Evolutionary conservation across 768 basidiomycete species (phyloP).

Genomic region (Chalciporus piperatus): DNA sequence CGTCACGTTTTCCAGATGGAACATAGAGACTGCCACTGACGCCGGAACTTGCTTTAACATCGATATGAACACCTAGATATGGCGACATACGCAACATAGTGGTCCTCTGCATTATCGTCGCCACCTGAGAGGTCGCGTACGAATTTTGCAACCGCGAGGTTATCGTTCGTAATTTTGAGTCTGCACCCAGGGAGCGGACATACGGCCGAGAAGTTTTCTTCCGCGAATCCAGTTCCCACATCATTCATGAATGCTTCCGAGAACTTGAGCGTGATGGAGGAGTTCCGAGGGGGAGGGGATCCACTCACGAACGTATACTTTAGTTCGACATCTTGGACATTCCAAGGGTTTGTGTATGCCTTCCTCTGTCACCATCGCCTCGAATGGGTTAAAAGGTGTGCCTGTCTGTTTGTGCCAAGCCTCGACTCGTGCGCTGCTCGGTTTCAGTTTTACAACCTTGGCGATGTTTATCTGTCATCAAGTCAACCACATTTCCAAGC

Average conservation of each 20-base stretch:
- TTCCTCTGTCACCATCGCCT: constrained; percentile 25
- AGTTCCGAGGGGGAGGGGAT: neutral
- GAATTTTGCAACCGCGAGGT: constrained; percentile 42
- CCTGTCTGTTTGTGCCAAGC: constrained; percentile 26
- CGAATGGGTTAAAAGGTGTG: constrained; percentile 35
- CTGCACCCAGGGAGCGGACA: constrained; percentile 41
- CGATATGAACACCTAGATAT: neutral
- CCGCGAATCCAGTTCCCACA: constrained; percentile 47
- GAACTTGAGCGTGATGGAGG: neutral
- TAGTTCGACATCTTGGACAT: constrained; percentile 36
- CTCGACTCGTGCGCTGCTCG: constrained; percentile 11
- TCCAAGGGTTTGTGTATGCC: constrained; percentile 26
- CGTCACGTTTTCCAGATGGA: constrained; percentile 26
- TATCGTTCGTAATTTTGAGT: constrained; percentile 40
- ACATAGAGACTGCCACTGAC: constrained; percentile 36
- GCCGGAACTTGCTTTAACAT: neutral
- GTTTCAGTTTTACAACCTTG: constrained; percentile 14
- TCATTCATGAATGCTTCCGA: constrained; percentile 40
- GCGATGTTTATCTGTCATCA: constrained; percentile 24
- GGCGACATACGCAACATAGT: constrained; percentile 37
- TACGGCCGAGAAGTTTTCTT: constrained; percentile 35
- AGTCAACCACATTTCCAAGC: neutral
- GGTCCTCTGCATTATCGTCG: too few relatives aligned
- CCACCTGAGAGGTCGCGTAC: constrained; percentile 36
- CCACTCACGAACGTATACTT: constrained; percentile 32